Base-by-base conservation (phyloP, 1,139 yeast species). In the Cylindricascospora bacillispora region DNA sequence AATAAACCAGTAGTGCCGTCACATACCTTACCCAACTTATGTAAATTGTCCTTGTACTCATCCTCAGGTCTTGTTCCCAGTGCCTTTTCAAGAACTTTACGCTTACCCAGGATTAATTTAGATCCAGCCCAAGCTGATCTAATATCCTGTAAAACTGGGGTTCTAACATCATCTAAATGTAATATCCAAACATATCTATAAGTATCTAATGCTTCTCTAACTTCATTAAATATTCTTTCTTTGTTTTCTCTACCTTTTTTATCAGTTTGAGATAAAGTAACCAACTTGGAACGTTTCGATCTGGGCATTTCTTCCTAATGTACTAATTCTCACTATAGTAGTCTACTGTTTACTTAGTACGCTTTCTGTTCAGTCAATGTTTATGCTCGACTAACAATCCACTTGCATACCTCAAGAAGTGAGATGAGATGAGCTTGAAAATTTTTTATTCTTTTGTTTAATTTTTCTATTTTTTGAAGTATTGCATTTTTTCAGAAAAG, bases 241-340 rank as follows among this genome's bases (percentile, higher is more conserved):
- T 89, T 89, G 58, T 85, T 86, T 47, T 83, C 95, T 44, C 77
- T 76, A 33, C 95, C 95, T 57, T 89, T 89, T 60, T 85, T 89
- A 43, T 85, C 95, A 38, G 97, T 86, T 56, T 86, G 89, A 22
- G 98, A 89, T 47, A 89, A 67, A n/a, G 97, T 82, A 38, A 89
- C 93, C 48, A 81, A 73, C 69, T 76, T 81, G 41, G 93, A 75
- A 72, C 95, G 85, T 60, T 73, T 85, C 26, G 95, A 83, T 71
- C 93, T 82, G 41, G 97, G 95, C 97, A 85, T 85, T 36, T 42
- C 60, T 7, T 19, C 18, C 18, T 27, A n/a, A n/a, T n/a, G n/a
- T n/a, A n/a, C n/a, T n/a, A n/a, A n/a, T n/a, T n/a, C n/a, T n/a
- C n/a, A 24, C n/a, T 6, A 10, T n/a, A n/a, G n/a, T n/a, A n/a